phyloP scores from a whole-genome alignment of 2,329 filamentous ascomycete species.

The Neonectria sp. region DNA sequence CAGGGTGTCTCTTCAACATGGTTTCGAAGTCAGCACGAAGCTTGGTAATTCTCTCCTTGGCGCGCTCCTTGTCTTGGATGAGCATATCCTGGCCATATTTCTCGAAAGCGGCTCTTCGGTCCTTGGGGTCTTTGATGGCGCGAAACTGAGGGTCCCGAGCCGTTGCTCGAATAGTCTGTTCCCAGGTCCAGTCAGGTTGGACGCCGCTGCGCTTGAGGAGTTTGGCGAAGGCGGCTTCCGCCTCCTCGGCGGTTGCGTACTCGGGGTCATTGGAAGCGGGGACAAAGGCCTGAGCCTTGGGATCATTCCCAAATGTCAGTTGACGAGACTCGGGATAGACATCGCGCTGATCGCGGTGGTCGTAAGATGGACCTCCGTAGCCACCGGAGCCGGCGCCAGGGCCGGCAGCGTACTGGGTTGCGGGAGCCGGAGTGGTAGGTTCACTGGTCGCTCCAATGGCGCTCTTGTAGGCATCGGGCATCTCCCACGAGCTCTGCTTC shows the following conservation, averaged over 20 bases:
- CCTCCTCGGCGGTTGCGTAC: conserved; percentile 86
- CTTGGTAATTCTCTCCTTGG: conserved; percentile 93
- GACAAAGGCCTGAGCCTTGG: conserved; percentile 71
- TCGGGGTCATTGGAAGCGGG: conserved; percentile 81
- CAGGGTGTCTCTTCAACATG: conserved; percentile 96
- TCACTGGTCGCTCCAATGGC: conserved; percentile 74
- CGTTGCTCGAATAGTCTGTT: conserved; percentile 86
- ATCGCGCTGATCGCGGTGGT: conserved; percentile 56
- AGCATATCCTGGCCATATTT: conserved; percentile 94
- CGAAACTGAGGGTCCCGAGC: conserved; percentile 95
- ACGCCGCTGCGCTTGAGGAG: conserved; percentile 88
- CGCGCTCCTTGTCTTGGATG: conserved; percentile 92
- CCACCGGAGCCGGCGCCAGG: conserved; percentile 48
- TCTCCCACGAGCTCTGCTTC: conserved; percentile 94
- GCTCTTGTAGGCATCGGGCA: conserved; percentile 86
- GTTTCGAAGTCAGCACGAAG: conserved; percentile 93
- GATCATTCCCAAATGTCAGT: conserved; percentile 70
- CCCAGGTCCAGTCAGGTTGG: conserved; percentile 93
- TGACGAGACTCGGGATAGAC: conserved; percentile 70
- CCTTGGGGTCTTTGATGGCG: conserved; percentile 91
- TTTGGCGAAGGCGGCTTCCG: conserved; percentile 93
- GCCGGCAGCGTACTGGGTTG: conserved; percentile 61
- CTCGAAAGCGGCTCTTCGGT: conserved; percentile 91
- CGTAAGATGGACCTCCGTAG: conserved; percentile 53
- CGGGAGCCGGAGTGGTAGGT: conserved; percentile 58